Percentiles rank a stretch among this genome's conserved stretches.
These are phyloP conservation scores for Paratinospora sagittata DNA, from an alignment of 164 flowering plant genomes.

Conservation along the genomic window DNA sequence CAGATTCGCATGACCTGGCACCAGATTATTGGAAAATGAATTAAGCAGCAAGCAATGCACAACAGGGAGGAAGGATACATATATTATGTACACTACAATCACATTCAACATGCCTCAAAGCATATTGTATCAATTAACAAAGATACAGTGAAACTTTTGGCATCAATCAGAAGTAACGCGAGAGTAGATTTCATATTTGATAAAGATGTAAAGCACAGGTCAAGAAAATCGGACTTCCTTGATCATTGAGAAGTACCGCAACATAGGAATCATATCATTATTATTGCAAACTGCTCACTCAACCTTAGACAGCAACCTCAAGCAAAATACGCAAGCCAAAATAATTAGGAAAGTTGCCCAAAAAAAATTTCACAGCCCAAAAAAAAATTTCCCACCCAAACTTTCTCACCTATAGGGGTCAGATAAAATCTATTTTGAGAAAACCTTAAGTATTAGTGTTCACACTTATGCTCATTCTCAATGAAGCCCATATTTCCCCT, in stretches of 20 bases:
- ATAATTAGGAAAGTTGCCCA: no score
- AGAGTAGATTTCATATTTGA: not conserved
- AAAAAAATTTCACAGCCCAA: no score
- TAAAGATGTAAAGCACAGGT: not conserved
- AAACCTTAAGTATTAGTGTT: no score
- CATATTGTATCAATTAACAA: not conserved
- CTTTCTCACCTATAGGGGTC: no score
- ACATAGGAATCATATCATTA: not conserved
- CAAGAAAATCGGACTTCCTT: not conserved
- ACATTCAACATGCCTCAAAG: not conserved
- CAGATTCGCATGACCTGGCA: constrained; percentile 82
- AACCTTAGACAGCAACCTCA: not conserved
- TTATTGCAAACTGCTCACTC: not conserved
- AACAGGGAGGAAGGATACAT: not conserved
- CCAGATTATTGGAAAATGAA: not conserved
- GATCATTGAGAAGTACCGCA: not conserved
- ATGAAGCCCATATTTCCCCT: no score
- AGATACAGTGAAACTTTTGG: not conserved
- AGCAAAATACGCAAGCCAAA: not conserved
- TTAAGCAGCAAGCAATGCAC: not conserved
- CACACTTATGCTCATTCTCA: no score
- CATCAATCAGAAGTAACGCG: not conserved
- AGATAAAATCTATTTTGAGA: no score
- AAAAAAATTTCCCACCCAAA: no score
- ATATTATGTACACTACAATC: not conserved